A percentile compares a stretch with the other conserved stretches of the same genome.
Conservation (phyloP, 2,329 filamentous ascomycete genomes). For the Cercospora sp. region DNA sequence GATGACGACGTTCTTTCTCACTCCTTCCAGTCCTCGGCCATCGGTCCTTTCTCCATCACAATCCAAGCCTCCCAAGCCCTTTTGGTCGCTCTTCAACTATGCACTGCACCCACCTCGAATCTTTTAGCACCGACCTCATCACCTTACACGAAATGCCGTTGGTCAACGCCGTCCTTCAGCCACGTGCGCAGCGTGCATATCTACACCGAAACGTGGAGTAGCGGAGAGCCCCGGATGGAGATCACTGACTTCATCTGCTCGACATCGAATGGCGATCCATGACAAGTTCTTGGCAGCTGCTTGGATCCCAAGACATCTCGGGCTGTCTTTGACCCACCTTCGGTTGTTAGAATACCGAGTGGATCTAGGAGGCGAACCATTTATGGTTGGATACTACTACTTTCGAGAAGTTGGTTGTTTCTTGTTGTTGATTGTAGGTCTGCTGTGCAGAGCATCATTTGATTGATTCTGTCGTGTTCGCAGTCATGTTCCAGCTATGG, state of each 20-base stretch:
- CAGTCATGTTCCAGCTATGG: constrained; percentile 4
- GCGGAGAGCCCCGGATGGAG: background rate
- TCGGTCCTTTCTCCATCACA: background rate
- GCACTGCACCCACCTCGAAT: background rate
- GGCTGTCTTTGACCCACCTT: constrained; percentile 1
- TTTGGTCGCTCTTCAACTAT: background rate
- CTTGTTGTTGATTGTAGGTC: background rate
- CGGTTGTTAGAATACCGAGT: background rate
- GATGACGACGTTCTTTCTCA: background rate
- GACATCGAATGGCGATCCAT: background rate
- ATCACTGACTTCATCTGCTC: background rate
- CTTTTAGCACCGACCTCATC: background rate
- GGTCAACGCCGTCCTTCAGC: background rate
- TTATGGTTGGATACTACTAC: background rate
- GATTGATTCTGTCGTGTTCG: background rate
- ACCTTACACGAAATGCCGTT: background rate
- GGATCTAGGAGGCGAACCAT: background rate
- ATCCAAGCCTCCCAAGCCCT: background rate
- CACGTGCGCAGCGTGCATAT: background rate
- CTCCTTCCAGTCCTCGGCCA: background rate
- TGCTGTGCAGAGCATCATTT: background rate
- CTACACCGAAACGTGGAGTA: background rate
- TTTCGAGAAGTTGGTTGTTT: background rate
- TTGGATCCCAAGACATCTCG: background rate
- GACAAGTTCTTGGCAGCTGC: background rate